Percentiles rank a stretch among this genome's conserved stretches.
Evolutionary conservation across 73 alveolate genomes (phyloP).

Genomic region (Symbiodinium pilosum): DNA sequence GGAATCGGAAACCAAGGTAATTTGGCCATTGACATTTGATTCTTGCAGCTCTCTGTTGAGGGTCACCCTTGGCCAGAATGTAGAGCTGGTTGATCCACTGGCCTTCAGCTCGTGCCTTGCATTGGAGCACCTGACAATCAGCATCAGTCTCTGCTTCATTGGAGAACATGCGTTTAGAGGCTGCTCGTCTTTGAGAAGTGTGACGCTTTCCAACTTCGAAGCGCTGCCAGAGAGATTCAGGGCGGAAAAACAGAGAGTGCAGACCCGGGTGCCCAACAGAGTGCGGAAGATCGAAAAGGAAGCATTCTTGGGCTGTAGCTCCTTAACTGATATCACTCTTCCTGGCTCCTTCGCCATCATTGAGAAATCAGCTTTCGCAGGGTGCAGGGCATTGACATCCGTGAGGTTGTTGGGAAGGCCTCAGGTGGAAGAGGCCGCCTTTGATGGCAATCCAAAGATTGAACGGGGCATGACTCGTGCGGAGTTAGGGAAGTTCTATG

Average conservation of each 20-base stretch:
- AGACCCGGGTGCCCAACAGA: neutral
- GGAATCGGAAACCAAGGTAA: too few species aligned
- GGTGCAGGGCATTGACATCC: neutral
- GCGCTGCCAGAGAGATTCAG: neutral
- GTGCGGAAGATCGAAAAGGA: neutral
- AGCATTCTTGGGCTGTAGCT: conserved; percentile 10
- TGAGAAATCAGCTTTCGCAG: neutral
- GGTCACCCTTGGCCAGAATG: neutral
- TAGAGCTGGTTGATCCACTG: neutral
- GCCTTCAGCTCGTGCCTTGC: neutral
- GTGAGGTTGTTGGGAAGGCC: too few species aligned
- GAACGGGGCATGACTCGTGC: neutral
- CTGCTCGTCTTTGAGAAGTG: neutral
- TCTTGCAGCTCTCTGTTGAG: neutral
- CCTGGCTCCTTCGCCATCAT: neutral
- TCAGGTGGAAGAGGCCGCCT: too few species aligned
- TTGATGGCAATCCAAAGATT: too few species aligned
- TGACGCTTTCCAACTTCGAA: neutral
- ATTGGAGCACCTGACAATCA: neutral
- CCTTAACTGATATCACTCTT: neutral
- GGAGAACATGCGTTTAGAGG: neutral
- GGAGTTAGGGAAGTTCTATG: too few species aligned
- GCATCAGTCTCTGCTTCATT: neutral
- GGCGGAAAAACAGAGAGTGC: neutral
- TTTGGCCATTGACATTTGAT: conserved; percentile 6